Percentiles rank a stretch among this genome's conserved stretches.
Conservation (phyloP, 2,329 filamentous ascomycete species). For the Beauveria sp. region DNA sequence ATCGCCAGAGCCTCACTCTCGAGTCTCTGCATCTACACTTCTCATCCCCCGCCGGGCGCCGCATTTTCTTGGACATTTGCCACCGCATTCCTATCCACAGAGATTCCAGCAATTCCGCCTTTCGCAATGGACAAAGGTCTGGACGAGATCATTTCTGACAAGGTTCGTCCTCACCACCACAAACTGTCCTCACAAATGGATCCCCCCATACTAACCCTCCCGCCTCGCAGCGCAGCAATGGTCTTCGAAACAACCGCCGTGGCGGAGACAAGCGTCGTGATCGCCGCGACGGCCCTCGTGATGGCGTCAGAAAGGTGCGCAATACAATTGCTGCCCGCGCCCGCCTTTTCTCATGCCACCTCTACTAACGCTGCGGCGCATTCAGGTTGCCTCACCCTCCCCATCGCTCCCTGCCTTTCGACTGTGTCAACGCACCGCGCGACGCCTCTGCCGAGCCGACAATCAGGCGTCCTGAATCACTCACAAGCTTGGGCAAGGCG, state of each 20-base stretch:
- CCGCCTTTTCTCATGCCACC: background rate
- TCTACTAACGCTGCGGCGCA: constrained; percentile 8
- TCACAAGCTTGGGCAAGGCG: constrained; percentile 22
- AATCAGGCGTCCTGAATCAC: background rate
- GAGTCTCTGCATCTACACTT: background rate
- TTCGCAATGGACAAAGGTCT: constrained; percentile 45
- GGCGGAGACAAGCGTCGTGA: constrained; percentile 27
- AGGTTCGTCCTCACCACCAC: constrained; percentile 23
- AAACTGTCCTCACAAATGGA: constrained; percentile 10
- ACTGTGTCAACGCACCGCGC: constrained; percentile 23
- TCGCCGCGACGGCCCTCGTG: constrained; percentile 55
- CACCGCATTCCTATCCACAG: background rate
- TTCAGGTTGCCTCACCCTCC: constrained; percentile 29
- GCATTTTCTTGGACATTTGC: background rate
- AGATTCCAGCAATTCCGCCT: background rate
- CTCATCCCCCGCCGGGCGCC: background rate
- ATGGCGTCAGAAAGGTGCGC: constrained; percentile 82
- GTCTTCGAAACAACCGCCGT: constrained; percentile 26
- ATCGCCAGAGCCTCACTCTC: constrained; percentile 5
- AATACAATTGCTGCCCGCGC: constrained; percentile 10
- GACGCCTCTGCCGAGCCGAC: constrained; percentile 13
- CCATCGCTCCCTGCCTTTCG: constrained; percentile 19
- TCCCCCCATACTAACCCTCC: constrained; percentile 15
- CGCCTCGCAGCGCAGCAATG: constrained; percentile 23
- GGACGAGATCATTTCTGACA: constrained; percentile 49